A percentile compares a stretch with the other conserved stretches of the same genome.
These are phyloP conservation scores for Ampelocalamus luodianensis DNA, from an alignment of 176 grass and related monocot genomes.

Conservation along the genomic window DNA sequence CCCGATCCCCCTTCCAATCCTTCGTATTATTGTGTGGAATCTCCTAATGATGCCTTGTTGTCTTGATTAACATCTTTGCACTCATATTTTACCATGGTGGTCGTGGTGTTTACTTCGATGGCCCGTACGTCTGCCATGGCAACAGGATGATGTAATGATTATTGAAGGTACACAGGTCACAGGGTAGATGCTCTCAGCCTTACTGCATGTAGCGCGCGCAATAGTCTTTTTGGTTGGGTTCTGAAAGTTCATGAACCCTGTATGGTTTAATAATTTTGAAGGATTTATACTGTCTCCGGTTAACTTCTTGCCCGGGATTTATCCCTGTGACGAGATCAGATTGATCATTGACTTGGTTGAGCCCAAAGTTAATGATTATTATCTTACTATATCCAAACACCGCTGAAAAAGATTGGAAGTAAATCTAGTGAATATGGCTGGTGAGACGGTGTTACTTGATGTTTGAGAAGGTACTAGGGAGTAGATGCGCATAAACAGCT, in stretches of 20 bases:
- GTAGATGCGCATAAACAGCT: conserved; percentile 19
- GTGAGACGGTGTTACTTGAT: neutral
- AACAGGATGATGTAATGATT: neutral
- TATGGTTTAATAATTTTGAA: neutral
- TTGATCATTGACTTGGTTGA: neutral
- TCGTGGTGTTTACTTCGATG: neutral
- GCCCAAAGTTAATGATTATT: neutral
- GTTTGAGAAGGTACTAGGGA: neutral
- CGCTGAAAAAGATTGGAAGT: neutral
- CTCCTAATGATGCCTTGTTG: neutral
- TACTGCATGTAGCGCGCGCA: neutral
- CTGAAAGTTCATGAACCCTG: neutral
- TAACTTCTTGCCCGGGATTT: neutral
- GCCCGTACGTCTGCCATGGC: neutral
- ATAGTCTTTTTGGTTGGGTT: neutral
- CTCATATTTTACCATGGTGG: neutral
- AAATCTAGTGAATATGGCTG: neutral
- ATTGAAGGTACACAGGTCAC: neutral
- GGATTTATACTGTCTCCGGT: neutral
- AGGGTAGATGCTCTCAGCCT: neutral
- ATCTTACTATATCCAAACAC: neutral
- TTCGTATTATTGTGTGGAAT: neutral
- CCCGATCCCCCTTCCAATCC: neutral
- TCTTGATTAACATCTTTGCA: neutral
- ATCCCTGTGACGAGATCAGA: neutral